Conservation (phyloP, 2,329 filamentous ascomycete genomes). For the Cylindrodendrum hubeiense region DNA sequence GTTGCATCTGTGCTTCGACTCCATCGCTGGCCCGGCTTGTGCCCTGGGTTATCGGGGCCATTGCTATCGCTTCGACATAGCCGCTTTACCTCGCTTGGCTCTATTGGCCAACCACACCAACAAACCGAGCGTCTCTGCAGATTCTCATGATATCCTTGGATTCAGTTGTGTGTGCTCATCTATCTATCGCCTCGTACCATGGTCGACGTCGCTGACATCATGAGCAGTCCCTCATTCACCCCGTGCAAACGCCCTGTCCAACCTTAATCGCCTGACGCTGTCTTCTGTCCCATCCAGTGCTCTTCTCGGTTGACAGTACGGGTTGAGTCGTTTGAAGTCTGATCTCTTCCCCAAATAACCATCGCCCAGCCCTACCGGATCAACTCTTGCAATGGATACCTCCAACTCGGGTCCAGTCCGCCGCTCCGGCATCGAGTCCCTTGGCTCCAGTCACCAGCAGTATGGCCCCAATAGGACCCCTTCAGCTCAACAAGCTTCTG, state of each 20-base stretch:
- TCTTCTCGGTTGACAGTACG: slow-evolving; percentile 20
- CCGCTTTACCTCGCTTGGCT: neutral
- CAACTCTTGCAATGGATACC: slow-evolving; percentile 10
- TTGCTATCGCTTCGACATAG: neutral
- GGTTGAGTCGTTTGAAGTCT: slow-evolving; percentile 6
- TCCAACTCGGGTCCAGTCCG: slow-evolving; percentile 9
- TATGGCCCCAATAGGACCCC: slow-evolving; percentile 5
- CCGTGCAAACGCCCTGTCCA: neutral
- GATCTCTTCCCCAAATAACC: neutral
- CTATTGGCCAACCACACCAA: neutral
- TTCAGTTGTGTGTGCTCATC: slow-evolving; percentile 4
- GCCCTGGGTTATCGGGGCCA: neutral
- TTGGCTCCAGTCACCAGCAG: slow-evolving; percentile 11
- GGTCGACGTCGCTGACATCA: slow-evolving; percentile 9
- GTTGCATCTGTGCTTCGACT: neutral
- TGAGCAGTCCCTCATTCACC: neutral
- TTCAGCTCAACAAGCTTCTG: neutral
- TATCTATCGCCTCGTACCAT: neutral
- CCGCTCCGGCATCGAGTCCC: slow-evolving; percentile 7
- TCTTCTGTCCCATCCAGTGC: slow-evolving; percentile 2
- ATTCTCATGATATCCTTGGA: neutral
- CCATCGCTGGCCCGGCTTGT: neutral
- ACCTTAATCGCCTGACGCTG: neutral
- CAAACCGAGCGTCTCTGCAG: neutral
- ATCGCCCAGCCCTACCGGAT: neutral